Percentiles rank a stretch among this genome's conserved stretches.
Evolutionary conservation across 2,329 filamentous ascomycete species (phyloP).

Genomic region (Fusarium nygamai): DNA sequence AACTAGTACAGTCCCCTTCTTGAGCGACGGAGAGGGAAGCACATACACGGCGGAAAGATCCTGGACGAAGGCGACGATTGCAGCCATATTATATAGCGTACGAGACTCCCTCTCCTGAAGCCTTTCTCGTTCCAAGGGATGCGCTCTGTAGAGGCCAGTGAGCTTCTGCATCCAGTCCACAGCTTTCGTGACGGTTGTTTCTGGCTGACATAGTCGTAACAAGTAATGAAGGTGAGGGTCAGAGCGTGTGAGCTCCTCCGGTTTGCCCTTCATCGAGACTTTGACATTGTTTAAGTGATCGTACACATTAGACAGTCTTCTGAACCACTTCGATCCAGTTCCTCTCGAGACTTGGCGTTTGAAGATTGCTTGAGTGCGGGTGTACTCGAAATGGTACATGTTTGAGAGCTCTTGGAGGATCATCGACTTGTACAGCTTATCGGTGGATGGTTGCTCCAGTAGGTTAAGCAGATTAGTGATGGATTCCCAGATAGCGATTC

Average conservation of each 20-base stretch:
- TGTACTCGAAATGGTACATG: constrained; percentile 56
- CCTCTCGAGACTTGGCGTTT: constrained; percentile 53
- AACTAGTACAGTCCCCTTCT: constrained; percentile 53
- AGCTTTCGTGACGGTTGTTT: constrained; percentile 49
- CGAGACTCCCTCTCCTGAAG: constrained; percentile 48
- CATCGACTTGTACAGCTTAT: constrained; percentile 47
- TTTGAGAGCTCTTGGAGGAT: constrained; percentile 59
- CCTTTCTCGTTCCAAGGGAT: constrained; percentile 48
- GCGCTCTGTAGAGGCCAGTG: constrained; percentile 47
- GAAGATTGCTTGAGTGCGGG: constrained; percentile 50
- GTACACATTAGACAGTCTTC: constrained; percentile 48
- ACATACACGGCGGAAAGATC: constrained; percentile 48
- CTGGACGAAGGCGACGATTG: constrained; percentile 52
- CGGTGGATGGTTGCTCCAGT: constrained; percentile 33
- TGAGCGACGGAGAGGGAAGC: constrained; percentile 52
- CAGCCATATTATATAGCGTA: constrained; percentile 49
- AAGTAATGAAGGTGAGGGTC: constrained; percentile 56
- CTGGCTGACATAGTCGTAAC: constrained; percentile 55
- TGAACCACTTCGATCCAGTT: constrained; percentile 54
- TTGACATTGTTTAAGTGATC: constrained; percentile 50
- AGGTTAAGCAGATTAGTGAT: constrained; percentile 50
- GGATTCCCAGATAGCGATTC: constrained; percentile 54
- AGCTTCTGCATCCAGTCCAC: constrained; percentile 55
- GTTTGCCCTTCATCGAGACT: constrained; percentile 53
- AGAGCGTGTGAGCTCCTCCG: constrained; percentile 49